phyloP scores from a whole-genome alignment of 2,329 filamentous ascomycete genomes.

The Colletotrichum sidae region DNA sequence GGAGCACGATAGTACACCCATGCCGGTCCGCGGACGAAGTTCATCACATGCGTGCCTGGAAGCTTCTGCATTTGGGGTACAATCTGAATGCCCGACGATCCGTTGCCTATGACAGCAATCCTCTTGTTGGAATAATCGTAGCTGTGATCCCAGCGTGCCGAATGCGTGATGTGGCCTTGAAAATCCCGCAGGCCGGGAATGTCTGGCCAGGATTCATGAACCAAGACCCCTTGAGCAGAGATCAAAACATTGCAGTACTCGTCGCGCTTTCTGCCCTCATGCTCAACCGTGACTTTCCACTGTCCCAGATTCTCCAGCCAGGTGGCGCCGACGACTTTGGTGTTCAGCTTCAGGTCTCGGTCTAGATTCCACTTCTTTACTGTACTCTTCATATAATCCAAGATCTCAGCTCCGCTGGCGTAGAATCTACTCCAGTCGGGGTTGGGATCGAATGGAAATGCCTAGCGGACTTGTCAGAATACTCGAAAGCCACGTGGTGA shows the following conservation, averaged over 20 bases:
- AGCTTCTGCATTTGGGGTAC: conserved; percentile 45
- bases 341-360: conserved; percentile 49
- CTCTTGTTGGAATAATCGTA: conserved; percentile 44
- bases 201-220: conserved; percentile 55
- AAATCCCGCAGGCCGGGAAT: conserved; percentile 56
- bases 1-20: conserved; percentile 51
- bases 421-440: conserved; percentile 69
- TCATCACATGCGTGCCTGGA: conserved; percentile 45
- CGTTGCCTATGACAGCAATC: conserved; percentile 51
- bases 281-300: conserved; percentile 39
- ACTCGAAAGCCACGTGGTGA: background rate
- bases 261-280: conserved; percentile 31
- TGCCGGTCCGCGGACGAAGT: conserved; percentile 48
- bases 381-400: conserved; percentile 60
- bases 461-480: conserved; percentile 31
- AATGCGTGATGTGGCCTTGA: conserved; percentile 49
- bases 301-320: conserved; percentile 42
- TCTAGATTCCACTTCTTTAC: conserved; percentile 58
- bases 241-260: conserved; percentile 40
- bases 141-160: conserved; percentile 48
- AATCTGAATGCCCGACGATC: conserved; percentile 47
- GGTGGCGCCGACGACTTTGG: conserved; percentile 46
- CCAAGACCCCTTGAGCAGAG: conserved; percentile 34
- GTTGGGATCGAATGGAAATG: conserved; percentile 67
- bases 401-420: conserved; percentile 67